Percentiles rank a stretch among this genome's conserved stretches.
phyloP scores from a whole-genome alignment of 768 basidiomycete genomes.

The Lactifluus hygrophoroides region DNA sequence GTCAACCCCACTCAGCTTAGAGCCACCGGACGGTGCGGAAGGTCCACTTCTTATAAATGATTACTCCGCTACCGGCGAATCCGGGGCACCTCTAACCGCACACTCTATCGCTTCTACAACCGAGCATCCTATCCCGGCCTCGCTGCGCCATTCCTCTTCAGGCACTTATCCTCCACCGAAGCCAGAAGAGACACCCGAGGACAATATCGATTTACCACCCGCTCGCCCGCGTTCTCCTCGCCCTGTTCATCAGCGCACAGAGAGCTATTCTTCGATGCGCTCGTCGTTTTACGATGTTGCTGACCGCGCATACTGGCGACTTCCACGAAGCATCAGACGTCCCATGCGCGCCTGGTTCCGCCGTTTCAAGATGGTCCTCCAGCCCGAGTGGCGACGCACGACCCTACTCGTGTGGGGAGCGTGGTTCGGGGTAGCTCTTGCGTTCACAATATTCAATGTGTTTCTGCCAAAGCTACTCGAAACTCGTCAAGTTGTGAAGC shows the following conservation, averaged over 20 bases:
- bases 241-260: neutral
- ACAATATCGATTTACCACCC: neutral
- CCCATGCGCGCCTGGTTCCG: slow-evolving; percentile 64
- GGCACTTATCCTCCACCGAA: neutral
- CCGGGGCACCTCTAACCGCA: slow-evolving; percentile 22
- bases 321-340: slow-evolving; percentile 47
- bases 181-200: neutral
- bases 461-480: slow-evolving; percentile 84
- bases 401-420: slow-evolving; percentile 71
- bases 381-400: slow-evolving; percentile 67
- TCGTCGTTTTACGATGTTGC: slow-evolving; percentile 39
- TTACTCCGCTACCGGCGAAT: slow-evolving; percentile 19
- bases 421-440: slow-evolving; percentile 73
- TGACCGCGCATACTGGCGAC: slow-evolving; percentile 33
- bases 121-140: slow-evolving; percentile 5
- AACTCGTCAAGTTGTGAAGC: slow-evolving; percentile 29
- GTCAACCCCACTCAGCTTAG: slow-evolving; percentile 1
- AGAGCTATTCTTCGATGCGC: slow-evolving; percentile 21
- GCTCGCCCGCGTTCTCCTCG: slow-evolving; percentile 10
- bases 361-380: slow-evolving; percentile 59
- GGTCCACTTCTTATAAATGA: slow-evolving; percentile 12
- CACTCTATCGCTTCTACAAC: neutral
- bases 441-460: slow-evolving; percentile 90
- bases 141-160: neutral
- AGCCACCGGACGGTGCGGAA: neutral